Percentiles rank a stretch among this genome's conserved stretches.
phyloP scores from a whole-genome alignment of 257 asterid species.

The Lycium ferocissimum region DNA sequence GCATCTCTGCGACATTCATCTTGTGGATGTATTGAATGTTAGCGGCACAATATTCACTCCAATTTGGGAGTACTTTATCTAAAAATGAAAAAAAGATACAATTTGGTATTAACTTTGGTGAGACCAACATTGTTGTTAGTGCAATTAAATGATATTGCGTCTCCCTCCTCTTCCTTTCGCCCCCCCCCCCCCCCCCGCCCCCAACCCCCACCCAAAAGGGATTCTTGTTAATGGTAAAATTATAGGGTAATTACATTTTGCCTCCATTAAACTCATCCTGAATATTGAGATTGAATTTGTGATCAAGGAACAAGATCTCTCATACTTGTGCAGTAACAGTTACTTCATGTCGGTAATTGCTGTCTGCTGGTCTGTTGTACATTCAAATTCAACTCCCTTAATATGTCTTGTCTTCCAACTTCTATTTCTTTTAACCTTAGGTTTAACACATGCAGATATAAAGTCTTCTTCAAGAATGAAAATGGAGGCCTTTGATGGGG shows the following conservation, averaged over 20 bases:
- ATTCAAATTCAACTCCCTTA: conserved; percentile 5
- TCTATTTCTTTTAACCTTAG: conserved; percentile 6
- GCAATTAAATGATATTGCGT: neutral
- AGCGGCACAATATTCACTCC: neutral
- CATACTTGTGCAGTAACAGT: neutral
- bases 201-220: neutral
- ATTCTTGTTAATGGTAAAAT: conserved; percentile 1
- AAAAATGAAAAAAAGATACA: neutral
- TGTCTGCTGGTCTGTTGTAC: neutral
- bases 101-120: neutral
- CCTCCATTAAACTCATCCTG: conserved; percentile 3
- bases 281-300: conserved; percentile 20
- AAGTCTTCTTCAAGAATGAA: conserved; percentile 35
- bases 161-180: too few relatives aligned
- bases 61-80: neutral
- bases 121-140: neutral
- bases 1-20: neutral
- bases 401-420: conserved; percentile 7
- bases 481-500: conserved; percentile 56
- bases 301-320: neutral
- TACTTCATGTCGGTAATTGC: neutral
- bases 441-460: neutral
- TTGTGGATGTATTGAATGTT: neutral
- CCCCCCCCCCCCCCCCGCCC: too few relatives aligned
- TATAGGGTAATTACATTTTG: conserved; percentile 1